These are phyloP conservation scores for Actinomortierella wolfii DNA, from an alignment of 371 early-diverging fungal species.

Conservation along the genomic window DNA sequence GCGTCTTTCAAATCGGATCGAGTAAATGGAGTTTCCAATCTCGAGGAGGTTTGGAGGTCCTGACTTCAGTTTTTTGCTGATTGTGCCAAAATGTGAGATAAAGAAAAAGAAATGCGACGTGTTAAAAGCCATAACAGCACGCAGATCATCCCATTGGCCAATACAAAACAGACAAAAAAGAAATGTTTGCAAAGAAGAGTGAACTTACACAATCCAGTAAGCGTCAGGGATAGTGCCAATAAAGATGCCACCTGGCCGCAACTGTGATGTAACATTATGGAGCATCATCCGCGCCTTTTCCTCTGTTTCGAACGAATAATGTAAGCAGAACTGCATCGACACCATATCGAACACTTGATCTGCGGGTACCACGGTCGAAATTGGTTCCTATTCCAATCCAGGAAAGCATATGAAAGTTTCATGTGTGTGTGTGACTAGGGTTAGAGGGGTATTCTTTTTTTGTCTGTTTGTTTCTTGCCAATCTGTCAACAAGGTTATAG, in stretches of 20 bases:
- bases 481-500: too few relatives aligned
- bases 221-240: slow-evolving; percentile 96
- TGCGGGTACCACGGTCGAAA: slow-evolving; percentile 59
- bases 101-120: slow-evolving; percentile 7
- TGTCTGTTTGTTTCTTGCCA: too few relatives aligned
- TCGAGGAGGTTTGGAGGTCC: slow-evolving; percentile 44
- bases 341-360: slow-evolving; percentile 82
- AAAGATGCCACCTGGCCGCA: slow-evolving; percentile 87
- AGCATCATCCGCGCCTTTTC: slow-evolving; percentile 79
- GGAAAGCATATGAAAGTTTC: slow-evolving; percentile 2
- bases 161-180: background rate
- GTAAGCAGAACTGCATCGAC: slow-evolving; percentile 96
- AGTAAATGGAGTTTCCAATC: slow-evolving; percentile 90
- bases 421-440: slow-evolving; percentile 2
- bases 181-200: background rate
- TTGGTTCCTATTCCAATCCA: slow-evolving; percentile 48
- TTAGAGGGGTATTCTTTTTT: slow-evolving; percentile 2
- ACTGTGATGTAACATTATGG: slow-evolving; percentile 77
- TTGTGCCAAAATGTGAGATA: background rate
- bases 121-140: background rate
- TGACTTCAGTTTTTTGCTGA: slow-evolving; percentile 57
- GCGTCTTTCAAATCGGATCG: slow-evolving; percentile 76
- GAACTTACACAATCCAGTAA: slow-evolving; percentile 84
- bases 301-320: slow-evolving; percentile 96
- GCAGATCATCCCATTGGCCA: background rate